phyloP scores from a whole-genome alignment of 371 early-diverging fungal genomes.

The Mucor lusitanicus region DNA sequence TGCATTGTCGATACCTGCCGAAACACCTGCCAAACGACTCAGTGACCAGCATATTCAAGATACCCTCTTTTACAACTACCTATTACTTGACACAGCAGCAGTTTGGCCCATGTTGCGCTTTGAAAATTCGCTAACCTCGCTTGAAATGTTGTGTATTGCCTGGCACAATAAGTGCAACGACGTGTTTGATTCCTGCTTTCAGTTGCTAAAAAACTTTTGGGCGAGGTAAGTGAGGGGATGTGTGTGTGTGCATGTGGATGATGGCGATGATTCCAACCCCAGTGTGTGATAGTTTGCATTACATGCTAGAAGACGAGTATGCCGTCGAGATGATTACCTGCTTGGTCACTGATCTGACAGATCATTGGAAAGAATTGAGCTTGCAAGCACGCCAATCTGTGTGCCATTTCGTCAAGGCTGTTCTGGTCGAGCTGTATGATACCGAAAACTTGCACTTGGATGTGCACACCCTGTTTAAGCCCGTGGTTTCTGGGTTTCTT shows the following conservation, averaged over 20 bases:
- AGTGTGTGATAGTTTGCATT: neutral
- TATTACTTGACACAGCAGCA: conserved; percentile 29
- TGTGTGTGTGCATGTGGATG: neutral
- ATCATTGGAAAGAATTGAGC: conserved; percentile 24
- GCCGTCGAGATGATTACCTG: conserved; percentile 2
- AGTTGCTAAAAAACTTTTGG: conserved; percentile 30
- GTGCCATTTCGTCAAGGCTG: conserved; percentile 10
- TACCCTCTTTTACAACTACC: conserved; percentile 23
- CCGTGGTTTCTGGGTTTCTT: conserved; percentile 11
- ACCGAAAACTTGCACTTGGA: conserved; percentile 5
- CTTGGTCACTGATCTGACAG: conserved; percentile 16
- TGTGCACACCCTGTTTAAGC: neutral
- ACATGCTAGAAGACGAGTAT: conserved; percentile 3
- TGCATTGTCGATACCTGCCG: neutral
- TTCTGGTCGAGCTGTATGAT: neutral
- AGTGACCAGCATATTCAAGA: conserved; percentile 1
- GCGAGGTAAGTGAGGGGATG: conserved; percentile 16
- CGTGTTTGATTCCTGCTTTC: conserved; percentile 24
- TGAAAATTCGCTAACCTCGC: conserved; percentile 1
- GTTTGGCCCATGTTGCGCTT: conserved; percentile 14
- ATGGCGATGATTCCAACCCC: too few species aligned
- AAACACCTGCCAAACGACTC: neutral
- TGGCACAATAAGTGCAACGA: conserved; percentile 25
- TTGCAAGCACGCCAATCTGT: conserved; percentile 17
- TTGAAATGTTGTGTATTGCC: conserved; percentile 12